phyloP scores from a whole-genome alignment of 371 early-diverging fungal genomes.

The Fennellomyces sp. region DNA sequence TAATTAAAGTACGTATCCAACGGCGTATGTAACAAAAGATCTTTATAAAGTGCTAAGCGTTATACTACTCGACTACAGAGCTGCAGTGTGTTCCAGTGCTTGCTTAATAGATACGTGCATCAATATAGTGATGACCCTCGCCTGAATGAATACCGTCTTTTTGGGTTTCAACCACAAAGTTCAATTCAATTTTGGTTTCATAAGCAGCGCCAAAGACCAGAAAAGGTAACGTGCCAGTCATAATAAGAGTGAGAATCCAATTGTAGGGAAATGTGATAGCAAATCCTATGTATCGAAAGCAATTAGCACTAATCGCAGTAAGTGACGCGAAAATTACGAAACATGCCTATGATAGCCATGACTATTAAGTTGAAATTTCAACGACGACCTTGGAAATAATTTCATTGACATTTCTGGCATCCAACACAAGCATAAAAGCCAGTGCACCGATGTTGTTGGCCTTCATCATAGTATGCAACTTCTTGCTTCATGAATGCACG shows the following conservation, averaged over 20 bases:
- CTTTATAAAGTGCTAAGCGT: no score
- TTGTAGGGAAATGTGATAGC: constrained; percentile 34
- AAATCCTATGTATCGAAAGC: constrained; percentile 12
- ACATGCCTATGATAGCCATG: constrained; percentile 30
- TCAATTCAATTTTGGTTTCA: constrained; percentile 20
- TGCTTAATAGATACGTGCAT: no score
- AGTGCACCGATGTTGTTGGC: constrained; percentile 79
- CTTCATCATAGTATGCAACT: constrained; percentile 82
- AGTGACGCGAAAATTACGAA: no score
- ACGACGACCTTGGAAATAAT: constrained; percentile 67
- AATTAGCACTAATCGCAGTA: no score
- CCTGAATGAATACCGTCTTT: constrained; percentile 60
- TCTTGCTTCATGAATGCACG: constrained; percentile 68
- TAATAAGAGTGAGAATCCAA: constrained; percentile 55
- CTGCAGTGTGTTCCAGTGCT: no score
- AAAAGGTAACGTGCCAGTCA: constrained; percentile 39
- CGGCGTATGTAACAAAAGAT: no score
- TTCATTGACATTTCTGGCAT: constrained; percentile 68
- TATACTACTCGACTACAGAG: no score
- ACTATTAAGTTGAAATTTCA: constrained; percentile 47
- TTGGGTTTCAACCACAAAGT: constrained; percentile 49
- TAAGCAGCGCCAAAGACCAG: constrained; percentile 29
- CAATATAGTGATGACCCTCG: no score
- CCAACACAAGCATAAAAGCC: constrained; percentile 75
- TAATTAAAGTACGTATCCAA: no score